Conservation (phyloP, 257 asterid genomes). For the Ilex asprella region DNA sequence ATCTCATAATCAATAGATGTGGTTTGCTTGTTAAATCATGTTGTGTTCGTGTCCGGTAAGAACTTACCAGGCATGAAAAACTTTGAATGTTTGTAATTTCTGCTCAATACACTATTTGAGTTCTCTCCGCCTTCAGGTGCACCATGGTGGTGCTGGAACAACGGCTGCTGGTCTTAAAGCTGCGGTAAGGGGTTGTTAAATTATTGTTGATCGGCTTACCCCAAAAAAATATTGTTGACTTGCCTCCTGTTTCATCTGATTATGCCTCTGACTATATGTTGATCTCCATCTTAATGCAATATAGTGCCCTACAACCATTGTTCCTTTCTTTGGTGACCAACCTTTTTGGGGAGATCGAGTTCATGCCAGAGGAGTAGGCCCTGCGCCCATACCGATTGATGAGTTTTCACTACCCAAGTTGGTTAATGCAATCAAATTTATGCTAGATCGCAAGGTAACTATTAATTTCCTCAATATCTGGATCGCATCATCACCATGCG, state of each 20-base stretch:
- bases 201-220: no score
- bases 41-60: no score
- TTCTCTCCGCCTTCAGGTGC: constrained; percentile 45
- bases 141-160: constrained; percentile 98
- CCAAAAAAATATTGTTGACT: no score
- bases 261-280: background rate
- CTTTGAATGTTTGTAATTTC: no score
- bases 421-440: constrained; percentile 73
- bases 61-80: no score
- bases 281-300: constrained; percentile 4
- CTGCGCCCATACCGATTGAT: constrained; percentile 76
- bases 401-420: constrained; percentile 72
- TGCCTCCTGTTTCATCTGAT: background rate
- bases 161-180: constrained; percentile 97
- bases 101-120: background rate
- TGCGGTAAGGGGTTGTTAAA: constrained; percentile 35
- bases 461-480: background rate
- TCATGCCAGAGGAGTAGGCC: constrained; percentile 84
- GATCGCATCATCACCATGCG: no score
- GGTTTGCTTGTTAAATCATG: no score
- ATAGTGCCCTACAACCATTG: constrained; percentile 84
- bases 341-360: constrained; percentile 91
- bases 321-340: constrained; percentile 96
- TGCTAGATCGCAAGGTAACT: constrained; percentile 61
- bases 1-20: no score